These are phyloP conservation scores for Candida gorgasii DNA, from an alignment of 805 yeast species.

Conservation along the genomic window DNA sequence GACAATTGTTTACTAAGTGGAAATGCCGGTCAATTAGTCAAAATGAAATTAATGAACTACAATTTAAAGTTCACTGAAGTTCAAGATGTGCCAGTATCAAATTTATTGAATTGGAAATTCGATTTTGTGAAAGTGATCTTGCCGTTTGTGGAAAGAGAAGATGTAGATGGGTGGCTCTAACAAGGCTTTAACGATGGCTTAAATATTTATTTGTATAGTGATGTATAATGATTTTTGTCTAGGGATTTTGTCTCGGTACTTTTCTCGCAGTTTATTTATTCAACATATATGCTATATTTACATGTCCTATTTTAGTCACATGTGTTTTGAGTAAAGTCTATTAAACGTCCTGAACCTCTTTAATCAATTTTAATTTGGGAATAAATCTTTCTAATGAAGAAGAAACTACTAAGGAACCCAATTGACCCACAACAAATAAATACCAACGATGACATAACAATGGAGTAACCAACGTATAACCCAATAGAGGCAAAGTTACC, in stretches of 20 bases:
- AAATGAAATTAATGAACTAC: constrained; percentile 25
- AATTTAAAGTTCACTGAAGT: constrained; percentile 25
- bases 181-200: background rate
- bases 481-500: constrained; percentile 76
- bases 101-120: constrained; percentile 19
- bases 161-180: constrained; percentile 38
- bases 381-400: constrained; percentile 78
- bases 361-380: constrained; percentile 82
- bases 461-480: constrained; percentile 80
- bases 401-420: constrained; percentile 75
- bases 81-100: constrained; percentile 6
- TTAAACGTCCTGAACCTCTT: background rate
- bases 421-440: constrained; percentile 86
- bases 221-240: constrained; percentile 4
- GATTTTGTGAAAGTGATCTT: constrained; percentile 22
- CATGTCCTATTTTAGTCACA: too few relatives aligned
- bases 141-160: constrained; percentile 32
- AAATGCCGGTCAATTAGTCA: constrained; percentile 22
- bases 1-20: constrained; percentile 24
- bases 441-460: constrained; percentile 64
- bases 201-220: constrained; percentile 1
- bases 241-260: too few relatives aligned
- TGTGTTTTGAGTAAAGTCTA: background rate
- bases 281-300: too few relatives aligned
- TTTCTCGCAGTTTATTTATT: too few relatives aligned